Evolutionary conservation across 1,139 yeast species (phyloP).

Genomic region (Candida sp.): DNA sequence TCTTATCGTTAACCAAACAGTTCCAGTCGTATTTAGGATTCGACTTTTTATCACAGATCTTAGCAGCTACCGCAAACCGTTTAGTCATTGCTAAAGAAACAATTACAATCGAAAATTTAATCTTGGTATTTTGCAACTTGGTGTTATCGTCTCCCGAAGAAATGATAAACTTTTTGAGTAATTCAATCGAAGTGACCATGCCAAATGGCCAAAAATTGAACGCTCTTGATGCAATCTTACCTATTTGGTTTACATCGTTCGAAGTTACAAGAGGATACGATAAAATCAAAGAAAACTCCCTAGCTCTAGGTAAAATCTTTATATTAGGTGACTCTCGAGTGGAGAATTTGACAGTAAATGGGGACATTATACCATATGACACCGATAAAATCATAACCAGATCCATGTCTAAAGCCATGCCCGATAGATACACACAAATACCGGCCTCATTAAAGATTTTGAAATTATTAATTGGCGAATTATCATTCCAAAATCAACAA

Average conservation of each 20-base stretch:
- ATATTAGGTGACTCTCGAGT: constrained; percentile 55
- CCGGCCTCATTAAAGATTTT: constrained; percentile 72
- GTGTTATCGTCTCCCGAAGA: constrained; percentile 58
- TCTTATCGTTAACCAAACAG: constrained; percentile 60
- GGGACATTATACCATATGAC: constrained; percentile 67
- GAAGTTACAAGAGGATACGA: constrained; percentile 79
- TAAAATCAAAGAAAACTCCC: constrained; percentile 64
- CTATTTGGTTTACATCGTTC: constrained; percentile 81
- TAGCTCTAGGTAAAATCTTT: constrained; percentile 67
- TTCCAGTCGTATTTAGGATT: constrained; percentile 50
- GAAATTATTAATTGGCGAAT: constrained; percentile 66
- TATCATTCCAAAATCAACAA: constrained; percentile 56
- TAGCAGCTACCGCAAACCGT: constrained; percentile 71
- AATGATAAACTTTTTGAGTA: constrained; percentile 56
- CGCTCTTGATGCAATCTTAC: constrained; percentile 27
- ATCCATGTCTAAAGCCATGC: constrained; percentile 73
- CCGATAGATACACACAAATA: constrained; percentile 59
- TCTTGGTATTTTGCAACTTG: constrained; percentile 74
- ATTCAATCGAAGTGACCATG: constrained; percentile 5
- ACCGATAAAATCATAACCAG: constrained; percentile 72
- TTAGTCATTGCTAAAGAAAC: constrained; percentile 64
- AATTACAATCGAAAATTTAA: constrained; percentile 70
- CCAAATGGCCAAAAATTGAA: constrained; percentile 30
- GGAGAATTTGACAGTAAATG: constrained; percentile 58
- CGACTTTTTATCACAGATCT: constrained; percentile 53